Conservation (phyloP, 2,329 filamentous ascomycete genomes). For the Cercospora sp. region DNA sequence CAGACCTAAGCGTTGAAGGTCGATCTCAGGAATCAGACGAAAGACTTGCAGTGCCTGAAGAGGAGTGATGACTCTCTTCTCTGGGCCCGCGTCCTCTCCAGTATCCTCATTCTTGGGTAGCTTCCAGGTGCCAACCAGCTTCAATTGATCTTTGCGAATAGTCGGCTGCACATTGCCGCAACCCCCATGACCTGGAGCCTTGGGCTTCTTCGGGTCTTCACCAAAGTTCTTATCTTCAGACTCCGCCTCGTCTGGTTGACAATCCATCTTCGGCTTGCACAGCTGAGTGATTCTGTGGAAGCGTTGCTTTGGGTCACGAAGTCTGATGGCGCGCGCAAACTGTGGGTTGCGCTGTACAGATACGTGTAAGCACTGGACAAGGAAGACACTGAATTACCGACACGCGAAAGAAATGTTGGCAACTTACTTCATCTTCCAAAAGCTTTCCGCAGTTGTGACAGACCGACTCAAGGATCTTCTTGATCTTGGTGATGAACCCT, state of each 20-base stretch:
- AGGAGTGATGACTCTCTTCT: constrained; percentile 80
- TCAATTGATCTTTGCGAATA: constrained; percentile 82
- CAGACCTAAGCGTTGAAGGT: constrained; percentile 82
- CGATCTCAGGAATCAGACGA: constrained; percentile 76
- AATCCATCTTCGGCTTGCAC: constrained; percentile 84
- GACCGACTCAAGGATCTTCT: constrained; percentile 97
- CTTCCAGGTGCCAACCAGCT: constrained; percentile 75
- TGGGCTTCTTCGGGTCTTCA: constrained; percentile 58
- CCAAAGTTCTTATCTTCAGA: constrained; percentile 70
- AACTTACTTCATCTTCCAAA: constrained; percentile 96
- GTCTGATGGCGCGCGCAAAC: constrained; percentile 76
- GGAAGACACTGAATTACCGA: constrained; percentile 22
- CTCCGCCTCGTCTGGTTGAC: constrained; percentile 76
- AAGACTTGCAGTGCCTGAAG: constrained; percentile 84
- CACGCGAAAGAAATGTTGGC: constrained; percentile 41
- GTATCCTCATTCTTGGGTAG: constrained; percentile 72
- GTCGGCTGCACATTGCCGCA: constrained; percentile 90
- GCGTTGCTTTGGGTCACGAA: constrained; percentile 88
- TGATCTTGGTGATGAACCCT: constrained; percentile 98
- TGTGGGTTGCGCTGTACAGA: constrained; percentile 72
- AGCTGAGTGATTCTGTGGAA: constrained; percentile 91
- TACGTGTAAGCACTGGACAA: constrained; percentile 48
- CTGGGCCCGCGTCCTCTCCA: constrained; percentile 62
- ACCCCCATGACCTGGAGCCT: constrained; percentile 68
- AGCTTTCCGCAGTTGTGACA: constrained; percentile 99